phyloP scores from a whole-genome alignment of 2,329 filamentous ascomycete species.

The Talaromyces sp. region DNA sequence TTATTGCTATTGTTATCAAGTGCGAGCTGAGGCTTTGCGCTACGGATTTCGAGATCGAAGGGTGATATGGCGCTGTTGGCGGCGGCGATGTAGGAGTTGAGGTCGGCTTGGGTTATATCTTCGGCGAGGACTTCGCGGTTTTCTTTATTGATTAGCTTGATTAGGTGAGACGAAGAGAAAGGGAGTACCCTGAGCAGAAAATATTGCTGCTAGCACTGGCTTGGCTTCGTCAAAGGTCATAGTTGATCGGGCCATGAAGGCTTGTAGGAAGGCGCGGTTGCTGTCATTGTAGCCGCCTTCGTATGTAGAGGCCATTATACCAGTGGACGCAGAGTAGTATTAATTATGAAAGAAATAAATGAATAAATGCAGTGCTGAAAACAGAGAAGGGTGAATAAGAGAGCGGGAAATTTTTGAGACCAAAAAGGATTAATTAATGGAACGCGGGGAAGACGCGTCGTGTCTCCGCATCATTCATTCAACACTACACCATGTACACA shows the following conservation, averaged over 20 bases:
- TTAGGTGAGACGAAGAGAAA: background rate
- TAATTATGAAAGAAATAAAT: background rate
- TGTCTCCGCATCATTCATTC: background rate
- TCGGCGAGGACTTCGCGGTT: conserved; percentile 50
- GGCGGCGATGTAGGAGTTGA: conserved; percentile 65
- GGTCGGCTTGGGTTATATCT: conserved; percentile 65
- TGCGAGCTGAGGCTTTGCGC: conserved; percentile 32
- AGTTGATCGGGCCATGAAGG: conserved; percentile 73
- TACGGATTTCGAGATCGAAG: conserved; percentile 86
- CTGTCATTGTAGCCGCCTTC: conserved; percentile 55
- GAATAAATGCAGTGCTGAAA: background rate
- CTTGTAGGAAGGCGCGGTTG: conserved; percentile 87
- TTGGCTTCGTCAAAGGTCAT: conserved; percentile 73
- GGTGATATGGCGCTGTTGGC: conserved; percentile 70
- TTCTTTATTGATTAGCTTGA: conserved; percentile 31
- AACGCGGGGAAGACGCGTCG: conserved; percentile 19
- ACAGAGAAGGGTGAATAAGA: background rate
- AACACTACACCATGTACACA: background rate
- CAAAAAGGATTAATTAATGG: background rate
- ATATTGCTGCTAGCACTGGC: conserved; percentile 72
- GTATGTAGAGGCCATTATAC: conserved; percentile 20
- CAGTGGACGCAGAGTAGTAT: background rate
- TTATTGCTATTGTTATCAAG: conserved; percentile 53
- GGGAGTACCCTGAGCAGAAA: conserved; percentile 56
- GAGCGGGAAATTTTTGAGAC: background rate